Evolutionary conservation across 495 filamentous ascomycete genomes (phyloP).

Genomic region (Apodospora peruviana): DNA sequence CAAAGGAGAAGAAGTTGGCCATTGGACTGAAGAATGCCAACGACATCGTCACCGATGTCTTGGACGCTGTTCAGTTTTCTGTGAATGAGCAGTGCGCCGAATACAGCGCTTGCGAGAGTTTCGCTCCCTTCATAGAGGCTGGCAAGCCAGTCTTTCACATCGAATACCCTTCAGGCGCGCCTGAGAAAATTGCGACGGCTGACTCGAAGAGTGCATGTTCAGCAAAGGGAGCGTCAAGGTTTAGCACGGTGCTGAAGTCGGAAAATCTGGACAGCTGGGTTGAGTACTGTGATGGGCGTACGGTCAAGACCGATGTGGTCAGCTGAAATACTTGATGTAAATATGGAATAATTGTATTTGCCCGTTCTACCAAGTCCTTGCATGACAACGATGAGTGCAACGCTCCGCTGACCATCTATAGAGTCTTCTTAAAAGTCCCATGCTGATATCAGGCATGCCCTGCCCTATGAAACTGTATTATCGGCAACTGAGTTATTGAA

Average conservation of each 20-base stretch:
- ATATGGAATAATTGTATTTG: neutral
- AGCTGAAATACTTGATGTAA: neutral
- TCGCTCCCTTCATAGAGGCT: slow-evolving; percentile 49
- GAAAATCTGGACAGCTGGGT: slow-evolving; percentile 58
- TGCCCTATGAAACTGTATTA: neutral
- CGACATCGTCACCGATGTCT: slow-evolving; percentile 50
- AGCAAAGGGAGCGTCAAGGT: slow-evolving; percentile 22
- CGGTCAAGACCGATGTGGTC: slow-evolving; percentile 10
- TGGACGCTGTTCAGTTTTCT: slow-evolving; percentile 56
- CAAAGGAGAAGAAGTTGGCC: slow-evolving; percentile 42
- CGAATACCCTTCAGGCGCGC: slow-evolving; percentile 55
- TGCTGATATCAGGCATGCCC: neutral
- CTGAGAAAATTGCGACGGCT: slow-evolving; percentile 21
- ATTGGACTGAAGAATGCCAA: slow-evolving; percentile 64
- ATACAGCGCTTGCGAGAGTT: slow-evolving; percentile 47
- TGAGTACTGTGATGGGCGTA: slow-evolving; percentile 34
- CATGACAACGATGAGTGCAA: too few relatives aligned
- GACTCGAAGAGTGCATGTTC: slow-evolving; percentile 14
- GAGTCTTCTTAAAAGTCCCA: too few relatives aligned
- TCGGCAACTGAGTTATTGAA: neutral
- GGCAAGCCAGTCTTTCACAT: slow-evolving; percentile 71
- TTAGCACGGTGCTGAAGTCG: slow-evolving; percentile 61
- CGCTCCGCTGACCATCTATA: too few relatives aligned
- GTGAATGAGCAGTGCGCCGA: slow-evolving; percentile 71
- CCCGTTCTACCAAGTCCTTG: too few relatives aligned